These are phyloP conservation scores for Sesbania bispinosa DNA, from an alignment of 306 rosid genomes.

Conservation along the genomic window DNA sequence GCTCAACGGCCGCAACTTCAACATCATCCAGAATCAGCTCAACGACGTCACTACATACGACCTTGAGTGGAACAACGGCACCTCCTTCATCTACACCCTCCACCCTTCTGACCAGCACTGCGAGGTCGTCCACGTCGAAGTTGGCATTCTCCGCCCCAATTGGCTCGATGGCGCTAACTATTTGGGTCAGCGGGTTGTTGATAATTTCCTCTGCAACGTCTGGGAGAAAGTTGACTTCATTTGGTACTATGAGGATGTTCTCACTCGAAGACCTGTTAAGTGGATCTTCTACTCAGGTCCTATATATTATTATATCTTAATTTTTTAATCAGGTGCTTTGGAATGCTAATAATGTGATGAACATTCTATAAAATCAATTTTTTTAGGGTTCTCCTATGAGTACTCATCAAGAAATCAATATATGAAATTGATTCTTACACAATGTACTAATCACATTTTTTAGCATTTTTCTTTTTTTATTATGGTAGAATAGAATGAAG, in stretches of 20 bases:
- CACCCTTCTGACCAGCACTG: constrained; percentile 41
- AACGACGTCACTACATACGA: constrained; percentile 43
- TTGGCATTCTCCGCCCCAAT: constrained; percentile 82
- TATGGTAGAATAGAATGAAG: too few relatives aligned
- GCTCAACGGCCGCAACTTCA: constrained; percentile 93
- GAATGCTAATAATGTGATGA: too few relatives aligned
- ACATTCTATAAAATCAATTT: too few relatives aligned
- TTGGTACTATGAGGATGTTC: constrained; percentile 69
- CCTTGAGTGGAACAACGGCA: constrained; percentile 89
- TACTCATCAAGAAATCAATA: too few relatives aligned
- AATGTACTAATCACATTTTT: too few relatives aligned
- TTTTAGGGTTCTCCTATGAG: too few relatives aligned
- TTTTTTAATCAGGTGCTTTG: too few relatives aligned
- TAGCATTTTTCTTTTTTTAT: too few relatives aligned
- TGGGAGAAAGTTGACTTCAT: constrained; percentile 92
- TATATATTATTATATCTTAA: too few relatives aligned
- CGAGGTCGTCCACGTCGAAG: constrained; percentile 31
- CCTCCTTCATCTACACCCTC: constrained; percentile 61
- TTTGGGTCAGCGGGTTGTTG: constrained; percentile 59
- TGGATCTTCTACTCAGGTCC: constrained; percentile 86
- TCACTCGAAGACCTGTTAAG: constrained; percentile 61
- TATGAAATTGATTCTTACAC: too few relatives aligned
- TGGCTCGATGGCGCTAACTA: constrained; percentile 88
- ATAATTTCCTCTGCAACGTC: constrained; percentile 75
- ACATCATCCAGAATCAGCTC: constrained; percentile 75